Evolutionary conservation across 805 yeast genomes (phyloP).

Genomic region (Torulaspora maleeae): DNA sequence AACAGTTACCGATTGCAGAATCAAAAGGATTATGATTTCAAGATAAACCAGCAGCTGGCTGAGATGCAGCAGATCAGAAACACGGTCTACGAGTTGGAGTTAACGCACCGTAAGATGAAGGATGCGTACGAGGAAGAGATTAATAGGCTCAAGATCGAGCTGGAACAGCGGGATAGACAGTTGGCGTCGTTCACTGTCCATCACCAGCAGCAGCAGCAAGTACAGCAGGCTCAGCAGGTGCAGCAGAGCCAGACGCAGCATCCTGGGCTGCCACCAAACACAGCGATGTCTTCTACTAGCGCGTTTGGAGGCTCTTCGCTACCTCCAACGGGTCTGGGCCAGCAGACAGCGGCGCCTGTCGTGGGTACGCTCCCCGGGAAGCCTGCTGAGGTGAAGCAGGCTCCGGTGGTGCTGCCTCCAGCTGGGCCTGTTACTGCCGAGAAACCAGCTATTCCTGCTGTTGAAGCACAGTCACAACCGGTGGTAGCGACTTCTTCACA

Average conservation of each 20-base stretch:
- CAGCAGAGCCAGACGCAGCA: conserved; percentile 25
- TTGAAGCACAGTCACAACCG: conserved; percentile 2
- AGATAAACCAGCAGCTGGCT: conserved; percentile 83
- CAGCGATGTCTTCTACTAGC: conserved; percentile 16
- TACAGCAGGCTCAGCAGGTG: conserved; percentile 34
- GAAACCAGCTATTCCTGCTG: neutral
- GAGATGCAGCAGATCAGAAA: conserved; percentile 93
- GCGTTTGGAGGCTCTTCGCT: conserved; percentile 6
- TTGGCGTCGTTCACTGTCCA: conserved; percentile 38
- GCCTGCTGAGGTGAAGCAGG: conserved; percentile 9
- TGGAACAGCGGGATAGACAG: conserved; percentile 73
- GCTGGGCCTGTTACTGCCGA: conserved; percentile 4
- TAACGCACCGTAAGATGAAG: conserved; percentile 90
- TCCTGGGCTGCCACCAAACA: conserved; percentile 27
- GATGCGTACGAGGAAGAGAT: conserved; percentile 95
- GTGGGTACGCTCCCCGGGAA: conserved; percentile 18
- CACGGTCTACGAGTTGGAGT: conserved; percentile 88
- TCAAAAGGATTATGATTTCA: conserved; percentile 87
- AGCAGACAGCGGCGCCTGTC: conserved; percentile 24
- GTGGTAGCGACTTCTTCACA: neutral
- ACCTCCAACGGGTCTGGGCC: conserved; percentile 7
- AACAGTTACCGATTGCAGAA: conserved; percentile 72
- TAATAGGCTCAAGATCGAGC: conserved; percentile 73
- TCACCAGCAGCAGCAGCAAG: conserved; percentile 42
- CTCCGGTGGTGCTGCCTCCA: conserved; percentile 17